These are phyloP conservation scores for Lepiota subincarnata DNA, from an alignment of 768 basidiomycete genomes.

Conservation along the genomic window DNA sequence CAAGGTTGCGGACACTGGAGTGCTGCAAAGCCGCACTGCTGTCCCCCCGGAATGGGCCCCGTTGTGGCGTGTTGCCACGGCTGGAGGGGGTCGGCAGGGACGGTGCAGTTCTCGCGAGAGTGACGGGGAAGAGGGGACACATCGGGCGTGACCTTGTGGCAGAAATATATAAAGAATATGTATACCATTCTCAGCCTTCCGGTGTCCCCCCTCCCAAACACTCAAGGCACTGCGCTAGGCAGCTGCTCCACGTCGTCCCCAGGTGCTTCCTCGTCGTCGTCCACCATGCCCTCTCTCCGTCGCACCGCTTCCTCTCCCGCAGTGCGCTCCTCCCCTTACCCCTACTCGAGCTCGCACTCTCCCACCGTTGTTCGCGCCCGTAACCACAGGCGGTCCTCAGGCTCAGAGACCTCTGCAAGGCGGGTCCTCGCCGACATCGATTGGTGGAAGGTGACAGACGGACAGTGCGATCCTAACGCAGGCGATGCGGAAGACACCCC, in stretches of 20 bases:
- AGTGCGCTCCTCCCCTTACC: slow-evolving; percentile 70
- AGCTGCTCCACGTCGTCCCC: slow-evolving; percentile 33
- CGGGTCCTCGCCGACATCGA: slow-evolving; percentile 83
- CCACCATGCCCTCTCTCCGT: slow-evolving; percentile 70
- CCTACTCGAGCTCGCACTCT: slow-evolving; percentile 31
- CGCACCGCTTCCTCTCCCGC: slow-evolving; percentile 68
- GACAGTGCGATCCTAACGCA: slow-evolving; percentile 51
- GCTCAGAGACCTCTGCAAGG: slow-evolving; percentile 59
- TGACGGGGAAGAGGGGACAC: slow-evolving; percentile 22
- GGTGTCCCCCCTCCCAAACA: slow-evolving; percentile 28
- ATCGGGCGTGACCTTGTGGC: slow-evolving; percentile 25
- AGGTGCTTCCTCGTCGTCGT: slow-evolving; percentile 14
- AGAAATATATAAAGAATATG: slow-evolving; percentile 42
- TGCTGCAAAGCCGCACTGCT: background rate
- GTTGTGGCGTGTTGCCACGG: slow-evolving; percentile 11
- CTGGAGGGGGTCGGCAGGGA: slow-evolving; percentile 18
- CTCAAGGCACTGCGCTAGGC: slow-evolving; percentile 47
- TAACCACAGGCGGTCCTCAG: slow-evolving; percentile 60
- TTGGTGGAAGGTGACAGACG: slow-evolving; percentile 80
- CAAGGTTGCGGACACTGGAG: background rate
- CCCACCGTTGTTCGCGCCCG: slow-evolving; percentile 31
- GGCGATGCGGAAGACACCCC: slow-evolving; percentile 42
- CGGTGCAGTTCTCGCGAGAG: slow-evolving; percentile 18
- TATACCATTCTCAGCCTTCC: slow-evolving; percentile 26
- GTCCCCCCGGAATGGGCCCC: background rate